Base-by-base conservation (phyloP, 129 eudicot species). In the Flaveria linearis region DNA sequence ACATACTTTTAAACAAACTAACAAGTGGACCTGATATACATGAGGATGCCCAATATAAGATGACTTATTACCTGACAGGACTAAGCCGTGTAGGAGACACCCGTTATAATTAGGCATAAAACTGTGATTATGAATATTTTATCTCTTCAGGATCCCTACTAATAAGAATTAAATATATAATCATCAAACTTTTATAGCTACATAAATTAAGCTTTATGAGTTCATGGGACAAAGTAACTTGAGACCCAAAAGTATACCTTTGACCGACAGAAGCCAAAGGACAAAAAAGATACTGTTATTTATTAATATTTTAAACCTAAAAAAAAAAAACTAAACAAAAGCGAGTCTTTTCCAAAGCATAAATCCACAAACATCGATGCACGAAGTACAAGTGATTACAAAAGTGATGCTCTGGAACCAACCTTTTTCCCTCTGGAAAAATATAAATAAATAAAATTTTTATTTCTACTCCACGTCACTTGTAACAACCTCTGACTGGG, bases 221-320 rank as follows among this genome's bases (percentile, higher is more conserved):
- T 15, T 60, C n/a, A 36, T 51, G 81, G 75, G 62, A 22, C 74
- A 72, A 72, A 42, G 78, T 56, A 41, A 7, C 46, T 64, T 73
- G 16, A 73, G 64, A 58, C 82, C 62, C 6, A 73, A 72, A 43
- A 55, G 60, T 1, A 18, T 64, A 80, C 20, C 68, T 80, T 80
- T 80, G 84, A 80, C 84, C 80, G 79, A 73, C 79, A 53, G 56
- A 73, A 73, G 43, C 56, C 72, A 71, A 71, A 78, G 22, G 28
- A 42, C 46, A 25, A 72, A 72, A 72, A 65, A 20, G 15, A 61
- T 22, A 71, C 57, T 26, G 56, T 53, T 57, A 73, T 17, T 67
- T 17, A 20, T 47, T 25, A 43, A 9, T 1, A 20, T 26, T 25
- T 46, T 28, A 63, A 10, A 64, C 52, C 30, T 15, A 18, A 50